These are phyloP conservation scores for Candida loeiensis DNA, from an alignment of 805 yeast species.

Conservation along the genomic window DNA sequence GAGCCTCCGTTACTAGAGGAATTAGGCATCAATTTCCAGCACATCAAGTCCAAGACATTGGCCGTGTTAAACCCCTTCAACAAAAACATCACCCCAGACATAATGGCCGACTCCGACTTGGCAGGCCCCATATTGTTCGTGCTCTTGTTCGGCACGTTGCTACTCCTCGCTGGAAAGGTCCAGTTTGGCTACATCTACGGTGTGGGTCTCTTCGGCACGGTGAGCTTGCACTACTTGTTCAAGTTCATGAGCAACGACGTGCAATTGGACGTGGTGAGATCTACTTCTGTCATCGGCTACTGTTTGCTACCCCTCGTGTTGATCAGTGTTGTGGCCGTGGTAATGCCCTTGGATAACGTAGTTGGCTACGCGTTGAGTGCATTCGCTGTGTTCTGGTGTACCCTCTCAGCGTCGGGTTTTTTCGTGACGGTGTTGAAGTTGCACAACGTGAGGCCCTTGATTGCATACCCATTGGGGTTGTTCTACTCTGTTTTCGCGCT, in stretches of 20 bases:
- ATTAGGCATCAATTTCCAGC: conserved; percentile 86
- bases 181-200: conserved; percentile 98
- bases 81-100: conserved; percentile 59
- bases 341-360: conserved; percentile 63
- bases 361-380: conserved; percentile 69
- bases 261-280: conserved; percentile 56
- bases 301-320: conserved; percentile 87
- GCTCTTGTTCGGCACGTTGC: conserved; percentile 75
- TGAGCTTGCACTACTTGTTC: conserved; percentile 78
- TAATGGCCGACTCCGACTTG: conserved; percentile 81
- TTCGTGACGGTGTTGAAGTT: conserved; percentile 81
- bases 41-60: conserved; percentile 77
- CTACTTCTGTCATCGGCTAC: conserved; percentile 91
- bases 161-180: conserved; percentile 84
- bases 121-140: conserved; percentile 95
- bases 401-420: conserved; percentile 89
- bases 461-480: conserved; percentile 90
- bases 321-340: conserved; percentile 67
- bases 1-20: conserved; percentile 93
- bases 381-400: conserved; percentile 81
- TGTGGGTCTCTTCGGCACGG: conserved; percentile 86
- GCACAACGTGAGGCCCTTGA: conserved; percentile 79
- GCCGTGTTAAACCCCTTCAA: conserved; percentile 81
- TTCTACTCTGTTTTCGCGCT: conserved; percentile 93
- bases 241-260: conserved; percentile 76